These are phyloP conservation scores for Lasiodiplodia citricola DNA, from an alignment of 2,329 filamentous ascomycete species.

Conservation along the genomic window DNA sequence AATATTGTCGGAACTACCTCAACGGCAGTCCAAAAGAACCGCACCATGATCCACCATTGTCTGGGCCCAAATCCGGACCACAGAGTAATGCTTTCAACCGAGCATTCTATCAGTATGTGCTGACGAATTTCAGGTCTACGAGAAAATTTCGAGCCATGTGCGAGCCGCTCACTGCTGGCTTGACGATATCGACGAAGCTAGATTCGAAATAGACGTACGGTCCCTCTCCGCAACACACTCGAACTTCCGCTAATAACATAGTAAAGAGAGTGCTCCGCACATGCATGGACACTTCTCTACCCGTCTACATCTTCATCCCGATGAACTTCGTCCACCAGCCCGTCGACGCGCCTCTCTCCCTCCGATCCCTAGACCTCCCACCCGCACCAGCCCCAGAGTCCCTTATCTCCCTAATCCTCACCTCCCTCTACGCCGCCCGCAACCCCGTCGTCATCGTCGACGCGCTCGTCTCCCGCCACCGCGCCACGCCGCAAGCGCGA, in stretches of 20 bases:
- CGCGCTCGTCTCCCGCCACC: slow-evolving; percentile 1
- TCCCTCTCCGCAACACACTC: not conserved
- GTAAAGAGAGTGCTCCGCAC: not conserved
- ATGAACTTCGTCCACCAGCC: not conserved
- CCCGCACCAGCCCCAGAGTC: not conserved
- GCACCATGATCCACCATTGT: slow-evolving; percentile 64
- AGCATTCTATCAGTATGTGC: not conserved
- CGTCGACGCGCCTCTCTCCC: not conserved
- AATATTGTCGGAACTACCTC: slow-evolving; percentile 64
- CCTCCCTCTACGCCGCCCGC: not conserved
- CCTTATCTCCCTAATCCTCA: not conserved
- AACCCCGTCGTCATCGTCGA: not conserved
- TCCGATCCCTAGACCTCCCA: not conserved
- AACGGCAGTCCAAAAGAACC: slow-evolving; percentile 50
- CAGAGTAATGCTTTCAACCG: not conserved
- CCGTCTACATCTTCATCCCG: slow-evolving; percentile 2
- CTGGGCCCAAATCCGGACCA: not conserved
- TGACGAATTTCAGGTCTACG: not conserved
- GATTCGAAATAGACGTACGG: not conserved
- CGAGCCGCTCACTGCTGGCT: not conserved
- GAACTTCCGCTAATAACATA: not conserved
- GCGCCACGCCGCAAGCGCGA: not conserved
- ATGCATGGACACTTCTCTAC: not conserved
- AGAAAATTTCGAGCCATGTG: not conserved
- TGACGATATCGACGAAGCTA: not conserved